phyloP scores from a whole-genome alignment of 2,329 filamentous ascomycete genomes.

The Trichoderma arundinaceum region DNA sequence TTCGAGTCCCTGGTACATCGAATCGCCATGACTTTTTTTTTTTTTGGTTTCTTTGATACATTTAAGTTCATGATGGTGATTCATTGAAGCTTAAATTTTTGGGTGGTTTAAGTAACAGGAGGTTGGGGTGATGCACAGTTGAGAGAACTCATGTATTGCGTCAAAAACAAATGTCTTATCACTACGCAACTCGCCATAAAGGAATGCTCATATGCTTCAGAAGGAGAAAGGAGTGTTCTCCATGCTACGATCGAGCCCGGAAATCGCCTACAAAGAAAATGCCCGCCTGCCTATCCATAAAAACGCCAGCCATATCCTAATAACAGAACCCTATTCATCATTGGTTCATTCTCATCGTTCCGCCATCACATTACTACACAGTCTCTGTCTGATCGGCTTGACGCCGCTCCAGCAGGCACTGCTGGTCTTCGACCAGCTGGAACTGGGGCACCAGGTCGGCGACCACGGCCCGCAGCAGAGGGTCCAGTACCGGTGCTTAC shows the following conservation, averaged over 20 bases:
- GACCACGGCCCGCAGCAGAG: conserved; percentile 10
- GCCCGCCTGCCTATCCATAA: not conserved
- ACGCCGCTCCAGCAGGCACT: conserved; percentile 36
- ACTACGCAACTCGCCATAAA: not conserved
- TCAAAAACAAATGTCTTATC: not conserved
- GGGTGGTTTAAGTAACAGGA: too few relatives aligned
- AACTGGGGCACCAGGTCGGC: conserved; percentile 34
- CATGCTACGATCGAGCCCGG: not conserved
- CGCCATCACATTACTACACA: conserved; percentile 55
- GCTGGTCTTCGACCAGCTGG: conserved; percentile 38
- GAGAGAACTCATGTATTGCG: not conserved
- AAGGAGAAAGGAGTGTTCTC: not conserved
- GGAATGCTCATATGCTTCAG: not conserved
- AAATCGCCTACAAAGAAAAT: conserved; percentile 1
- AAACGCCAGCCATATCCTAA: not conserved
- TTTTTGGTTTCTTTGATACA: not conserved
- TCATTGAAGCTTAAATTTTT: too few relatives aligned
- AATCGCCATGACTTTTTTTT: conserved; percentile 4
- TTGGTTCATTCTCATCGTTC: not conserved
- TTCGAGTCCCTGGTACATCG: conserved; percentile 33
- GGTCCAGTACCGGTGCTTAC: not conserved
- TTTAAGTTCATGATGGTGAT: not conserved
- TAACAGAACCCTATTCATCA: not conserved
- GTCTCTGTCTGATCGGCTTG: conserved; percentile 42
- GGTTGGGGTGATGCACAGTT: too few relatives aligned